phyloP scores from a whole-genome alignment of 331 rosid species.

The Malus hybrid region DNA sequence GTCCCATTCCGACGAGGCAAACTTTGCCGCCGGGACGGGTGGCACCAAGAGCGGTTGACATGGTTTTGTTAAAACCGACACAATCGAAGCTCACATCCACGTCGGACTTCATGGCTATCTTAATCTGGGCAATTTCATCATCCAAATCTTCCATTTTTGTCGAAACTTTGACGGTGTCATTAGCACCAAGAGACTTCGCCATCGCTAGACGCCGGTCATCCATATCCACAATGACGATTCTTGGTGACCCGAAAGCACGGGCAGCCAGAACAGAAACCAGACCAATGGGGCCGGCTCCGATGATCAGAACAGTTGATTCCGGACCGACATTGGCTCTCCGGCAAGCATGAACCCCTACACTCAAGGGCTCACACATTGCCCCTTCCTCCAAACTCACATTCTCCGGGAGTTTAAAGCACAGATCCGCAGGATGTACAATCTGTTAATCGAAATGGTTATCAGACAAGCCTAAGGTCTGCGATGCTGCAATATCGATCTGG shows the following conservation, averaged over 20 bases:
- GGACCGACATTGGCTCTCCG: constrained; percentile 68
- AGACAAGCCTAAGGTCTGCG: not conserved
- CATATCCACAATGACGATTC: constrained; percentile 53
- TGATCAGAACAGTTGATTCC: constrained; percentile 62
- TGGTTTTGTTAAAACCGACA: constrained; percentile 36
- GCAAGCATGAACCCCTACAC: constrained; percentile 89
- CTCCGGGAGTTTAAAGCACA: constrained; percentile 73
- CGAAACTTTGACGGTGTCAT: constrained; percentile 52
- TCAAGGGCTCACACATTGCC: constrained; percentile 87
- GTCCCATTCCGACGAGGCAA: constrained; percentile 37
- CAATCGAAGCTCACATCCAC: constrained; percentile 40
- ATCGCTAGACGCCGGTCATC: constrained; percentile 69
- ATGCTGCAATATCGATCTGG: not conserved
- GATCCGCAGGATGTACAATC: constrained; percentile 87
- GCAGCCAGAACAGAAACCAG: constrained; percentile 76
- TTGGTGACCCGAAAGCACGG: constrained; percentile 71
- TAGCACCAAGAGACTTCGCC: constrained; percentile 66
- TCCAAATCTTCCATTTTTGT: constrained; percentile 34
- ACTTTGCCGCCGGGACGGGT: constrained; percentile 40
- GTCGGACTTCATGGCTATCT: constrained; percentile 23
- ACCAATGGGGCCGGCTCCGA: constrained; percentile 94
- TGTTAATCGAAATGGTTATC: not conserved
- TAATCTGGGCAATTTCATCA: constrained; percentile 23
- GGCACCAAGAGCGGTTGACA: constrained; percentile 31
- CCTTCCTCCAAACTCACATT: constrained; percentile 88